Conservation (phyloP, 148 eudicot genomes). For the Cornus suecica region DNA sequence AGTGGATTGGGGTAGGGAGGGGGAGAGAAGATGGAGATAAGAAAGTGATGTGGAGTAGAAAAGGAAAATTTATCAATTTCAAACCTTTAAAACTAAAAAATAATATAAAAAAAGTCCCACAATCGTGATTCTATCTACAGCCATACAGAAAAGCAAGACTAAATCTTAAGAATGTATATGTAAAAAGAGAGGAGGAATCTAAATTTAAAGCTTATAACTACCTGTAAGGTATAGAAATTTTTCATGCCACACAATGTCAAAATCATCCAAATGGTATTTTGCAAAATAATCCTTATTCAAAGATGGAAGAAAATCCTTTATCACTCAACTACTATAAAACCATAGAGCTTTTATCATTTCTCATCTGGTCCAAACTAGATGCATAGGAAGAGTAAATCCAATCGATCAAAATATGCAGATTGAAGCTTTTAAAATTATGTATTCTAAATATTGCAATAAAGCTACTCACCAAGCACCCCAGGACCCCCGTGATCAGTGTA, state of each 20-base stretch:
- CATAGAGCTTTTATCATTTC: neutral
- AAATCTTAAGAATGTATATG: no score
- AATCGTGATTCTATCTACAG: neutral
- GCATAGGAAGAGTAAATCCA: no score
- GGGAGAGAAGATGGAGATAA: neutral
- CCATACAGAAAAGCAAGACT: no score
- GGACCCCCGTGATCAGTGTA: slow-evolving; percentile 86
- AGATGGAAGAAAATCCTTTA: no score
- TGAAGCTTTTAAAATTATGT: neutral
- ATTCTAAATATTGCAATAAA: neutral
- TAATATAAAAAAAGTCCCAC: neutral
- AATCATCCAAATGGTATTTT: no score
- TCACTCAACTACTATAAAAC: no score
- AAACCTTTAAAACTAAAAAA: neutral
- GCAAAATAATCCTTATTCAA: no score
- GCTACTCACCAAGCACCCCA: slow-evolving; percentile 71
- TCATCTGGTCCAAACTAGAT: neutral
- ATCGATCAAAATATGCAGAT: neutral
- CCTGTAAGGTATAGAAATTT: no score
- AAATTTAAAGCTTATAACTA: no score
- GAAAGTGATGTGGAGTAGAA: neutral
- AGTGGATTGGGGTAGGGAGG: neutral
- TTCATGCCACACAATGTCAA: no score
- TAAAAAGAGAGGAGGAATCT: no score
- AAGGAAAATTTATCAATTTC: neutral